Evolutionary conservation across 495 filamentous ascomycete genomes (phyloP).

Genomic region (Tetracladium marchalianum): DNA sequence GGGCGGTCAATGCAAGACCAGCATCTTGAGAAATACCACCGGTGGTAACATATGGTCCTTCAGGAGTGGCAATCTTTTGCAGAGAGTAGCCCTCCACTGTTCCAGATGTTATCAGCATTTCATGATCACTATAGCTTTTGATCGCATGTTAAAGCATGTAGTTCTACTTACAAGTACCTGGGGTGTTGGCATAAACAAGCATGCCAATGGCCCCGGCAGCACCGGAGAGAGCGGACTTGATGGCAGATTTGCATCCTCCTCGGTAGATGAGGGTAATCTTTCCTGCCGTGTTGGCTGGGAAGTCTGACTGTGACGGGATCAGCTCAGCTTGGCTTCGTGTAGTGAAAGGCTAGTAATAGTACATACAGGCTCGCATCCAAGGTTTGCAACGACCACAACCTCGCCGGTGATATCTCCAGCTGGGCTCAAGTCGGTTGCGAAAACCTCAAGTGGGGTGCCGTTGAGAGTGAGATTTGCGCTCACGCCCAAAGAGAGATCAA

Average conservation of each 20-base stretch:
- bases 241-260: constrained; percentile 49
- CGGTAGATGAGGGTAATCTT: constrained; percentile 54
- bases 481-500: too few species aligned
- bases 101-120: constrained; percentile 24
- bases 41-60: constrained; percentile 33
- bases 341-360: neutral
- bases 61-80: constrained; percentile 6
- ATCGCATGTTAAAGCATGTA: constrained; percentile 39
- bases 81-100: neutral
- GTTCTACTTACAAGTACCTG: constrained; percentile 21
- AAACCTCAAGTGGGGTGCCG: neutral
- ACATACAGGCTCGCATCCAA: constrained; percentile 41
- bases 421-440: constrained; percentile 4
- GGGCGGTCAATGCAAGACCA: constrained; percentile 35
- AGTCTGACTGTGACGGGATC: constrained; percentile 35
- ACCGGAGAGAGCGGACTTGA: constrained; percentile 51
- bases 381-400: constrained; percentile 38
- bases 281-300: constrained; percentile 40
- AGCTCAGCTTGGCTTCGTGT: neutral
- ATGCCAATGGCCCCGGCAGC: constrained; percentile 46
- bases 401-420: constrained; percentile 34
- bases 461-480: constrained; percentile 24
- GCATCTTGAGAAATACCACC: constrained; percentile 43
- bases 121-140: constrained; percentile 29
- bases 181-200: constrained; percentile 58